Evolutionary conservation across 2,329 filamentous ascomycete species (phyloP).

Genomic region (Malbranchea cinnamomea): DNA sequence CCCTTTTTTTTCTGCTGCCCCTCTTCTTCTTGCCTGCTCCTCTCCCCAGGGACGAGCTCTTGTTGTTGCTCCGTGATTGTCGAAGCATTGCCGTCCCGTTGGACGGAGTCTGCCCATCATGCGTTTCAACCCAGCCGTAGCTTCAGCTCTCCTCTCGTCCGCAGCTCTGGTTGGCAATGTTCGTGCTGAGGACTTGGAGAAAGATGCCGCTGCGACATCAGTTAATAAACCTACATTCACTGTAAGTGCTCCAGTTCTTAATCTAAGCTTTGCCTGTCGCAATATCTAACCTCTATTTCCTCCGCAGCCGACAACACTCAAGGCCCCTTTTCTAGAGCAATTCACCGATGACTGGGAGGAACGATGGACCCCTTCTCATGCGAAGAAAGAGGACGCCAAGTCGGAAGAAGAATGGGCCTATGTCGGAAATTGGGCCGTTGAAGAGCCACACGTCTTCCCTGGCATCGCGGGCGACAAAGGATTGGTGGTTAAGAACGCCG

Average conservation of each 20-base stretch:
- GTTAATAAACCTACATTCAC: constrained; percentile 71
- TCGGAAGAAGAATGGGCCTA: constrained; percentile 90
- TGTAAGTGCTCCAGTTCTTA: constrained; percentile 40
- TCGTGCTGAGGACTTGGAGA: constrained; percentile 50
- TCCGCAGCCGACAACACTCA: constrained; percentile 63
- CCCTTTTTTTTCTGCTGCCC: constrained; percentile 7
- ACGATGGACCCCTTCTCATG: constrained; percentile 87
- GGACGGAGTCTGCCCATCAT: constrained; percentile 39
- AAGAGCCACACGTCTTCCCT: constrained; percentile 82
- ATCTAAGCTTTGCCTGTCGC: constrained; percentile 4
- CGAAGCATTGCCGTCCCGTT: constrained; percentile 11
- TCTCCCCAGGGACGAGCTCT: no score
- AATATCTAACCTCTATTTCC: constrained; percentile 9
- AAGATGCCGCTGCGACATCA: constrained; percentile 38
- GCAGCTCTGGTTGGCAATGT: constrained; percentile 53
- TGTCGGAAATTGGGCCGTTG: constrained; percentile 89
- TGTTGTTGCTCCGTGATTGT: constrained; percentile 5
- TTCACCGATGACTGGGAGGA: constrained; percentile 93
- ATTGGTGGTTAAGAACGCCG: constrained; percentile 93
- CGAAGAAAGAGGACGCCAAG: constrained; percentile 83
- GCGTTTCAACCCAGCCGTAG: constrained; percentile 71
- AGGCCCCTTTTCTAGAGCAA: constrained; percentile 94
- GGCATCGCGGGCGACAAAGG: constrained; percentile 92
- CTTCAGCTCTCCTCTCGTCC: constrained; percentile 52
- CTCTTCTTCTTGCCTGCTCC: constrained; percentile 11